These are phyloP conservation scores for Cyanidioschyzon merolae DNA, from an alignment of 23 red algal genomes.

Conservation along the genomic window DNA sequence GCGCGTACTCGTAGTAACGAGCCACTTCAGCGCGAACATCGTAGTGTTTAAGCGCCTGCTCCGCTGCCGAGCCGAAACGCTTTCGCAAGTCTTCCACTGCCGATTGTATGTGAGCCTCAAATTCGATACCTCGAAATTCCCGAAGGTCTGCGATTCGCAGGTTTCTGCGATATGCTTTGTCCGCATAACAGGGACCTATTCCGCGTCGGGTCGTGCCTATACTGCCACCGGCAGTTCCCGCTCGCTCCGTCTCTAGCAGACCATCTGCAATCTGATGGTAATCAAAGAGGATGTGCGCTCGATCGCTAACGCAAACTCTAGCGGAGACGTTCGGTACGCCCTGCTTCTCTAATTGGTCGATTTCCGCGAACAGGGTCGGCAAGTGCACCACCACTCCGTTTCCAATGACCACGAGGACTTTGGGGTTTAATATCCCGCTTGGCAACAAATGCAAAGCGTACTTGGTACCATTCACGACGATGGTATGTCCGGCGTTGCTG, in stretches of 20 bases:
- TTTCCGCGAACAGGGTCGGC: conserved; percentile 54
- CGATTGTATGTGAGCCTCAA: background rate
- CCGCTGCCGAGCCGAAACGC: background rate
- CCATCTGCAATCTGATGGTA: conserved; percentile 94
- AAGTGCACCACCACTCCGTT: conserved; percentile 95
- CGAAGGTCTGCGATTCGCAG: conserved; percentile 87
- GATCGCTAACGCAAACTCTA: conserved; percentile 48
- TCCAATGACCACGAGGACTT: conserved; percentile 63
- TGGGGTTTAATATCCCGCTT: conserved; percentile 60
- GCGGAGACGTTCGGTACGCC: conserved; percentile 30
- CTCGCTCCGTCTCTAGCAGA: conserved; percentile 74
- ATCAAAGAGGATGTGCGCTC: conserved; percentile 84
- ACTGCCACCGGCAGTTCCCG: conserved; percentile 32
- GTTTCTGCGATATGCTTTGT: conserved; percentile 72
- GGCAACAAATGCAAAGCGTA: conserved; percentile 90
- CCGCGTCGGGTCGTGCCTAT: conserved; percentile 84
- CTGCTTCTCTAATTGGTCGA: conserved; percentile 19
- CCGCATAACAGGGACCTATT: conserved; percentile 81
- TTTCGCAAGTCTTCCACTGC: background rate
- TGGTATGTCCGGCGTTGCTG: conserved; percentile 91
- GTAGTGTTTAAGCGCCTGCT: conserved; percentile 24
- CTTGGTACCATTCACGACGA: conserved; percentile 87
- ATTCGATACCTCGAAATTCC: conserved; percentile 36
- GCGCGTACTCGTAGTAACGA: conserved; percentile 65
- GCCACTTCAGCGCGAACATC: conserved; percentile 77